phyloP scores from a whole-genome alignment of 2,329 filamentous ascomycete genomes.

The Metarhizium guizhouense region DNA sequence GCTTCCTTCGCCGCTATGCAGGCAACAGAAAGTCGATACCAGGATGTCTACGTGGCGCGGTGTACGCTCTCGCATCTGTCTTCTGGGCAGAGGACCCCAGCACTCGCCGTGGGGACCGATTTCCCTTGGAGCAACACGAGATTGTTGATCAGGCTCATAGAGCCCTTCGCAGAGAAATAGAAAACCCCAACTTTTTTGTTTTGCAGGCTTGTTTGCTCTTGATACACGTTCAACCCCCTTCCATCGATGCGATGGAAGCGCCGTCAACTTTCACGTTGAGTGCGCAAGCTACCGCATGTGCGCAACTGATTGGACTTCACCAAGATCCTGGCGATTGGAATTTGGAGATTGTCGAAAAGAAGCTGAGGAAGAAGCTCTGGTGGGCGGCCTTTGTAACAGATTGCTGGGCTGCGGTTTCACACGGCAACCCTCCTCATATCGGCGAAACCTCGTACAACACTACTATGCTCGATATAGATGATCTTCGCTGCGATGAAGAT shows the following conservation, averaged over 20 bases:
- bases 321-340: slow-evolving; percentile 33
- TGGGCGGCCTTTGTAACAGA: slow-evolving; percentile 34
- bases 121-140: slow-evolving; percentile 30
- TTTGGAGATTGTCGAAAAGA: slow-evolving; percentile 32
- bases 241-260: slow-evolving; percentile 36
- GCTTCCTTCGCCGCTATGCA: slow-evolving; percentile 31
- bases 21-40: slow-evolving; percentile 29
- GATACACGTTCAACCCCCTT: slow-evolving; percentile 34
- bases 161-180: slow-evolving; percentile 34
- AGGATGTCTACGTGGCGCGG: slow-evolving; percentile 32
- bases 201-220: slow-evolving; percentile 38
- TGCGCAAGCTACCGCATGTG: slow-evolving; percentile 32
- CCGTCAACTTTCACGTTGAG: slow-evolving; percentile 35
- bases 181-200: slow-evolving; percentile 35
- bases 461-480: slow-evolving; percentile 27
- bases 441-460: slow-evolving; percentile 31
- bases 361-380: slow-evolving; percentile 34
- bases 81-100: slow-evolving; percentile 6
- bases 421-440: slow-evolving; percentile 38
- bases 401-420: slow-evolving; percentile 35
- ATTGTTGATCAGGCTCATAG: slow-evolving; percentile 31
- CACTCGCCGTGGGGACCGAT: slow-evolving; percentile 5
- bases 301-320: slow-evolving; percentile 37
- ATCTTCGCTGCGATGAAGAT: slow-evolving; percentile 33
- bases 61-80: slow-evolving; percentile 32